Evolutionary conservation across 306 rosid species (phyloP), one percentile per base, ranked within the genome.

Genomic region (Pueraria montana): DNA sequence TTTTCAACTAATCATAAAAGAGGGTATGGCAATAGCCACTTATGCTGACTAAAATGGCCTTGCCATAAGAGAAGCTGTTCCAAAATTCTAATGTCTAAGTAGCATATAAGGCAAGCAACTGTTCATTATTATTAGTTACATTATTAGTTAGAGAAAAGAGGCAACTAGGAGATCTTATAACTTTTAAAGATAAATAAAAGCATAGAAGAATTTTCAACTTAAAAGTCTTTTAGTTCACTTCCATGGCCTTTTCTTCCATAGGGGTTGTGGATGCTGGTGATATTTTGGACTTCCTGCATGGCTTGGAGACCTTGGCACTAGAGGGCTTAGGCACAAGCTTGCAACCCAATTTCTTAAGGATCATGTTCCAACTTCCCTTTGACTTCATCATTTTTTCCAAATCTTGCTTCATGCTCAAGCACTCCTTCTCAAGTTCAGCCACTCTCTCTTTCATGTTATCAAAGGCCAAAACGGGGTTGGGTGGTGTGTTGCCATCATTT

Each of bases 341-440:
- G 14, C 90, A 80, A 27, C 97, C 65, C 61, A 95, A 72, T 90
- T 81, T 95, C 86, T 80, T 91, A 58, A 91, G 87, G 65, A 90
- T 49, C 82, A 86, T 46, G 46, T 88, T 91, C 98, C 97, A 95
- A 48, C 92, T 85, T 14, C 89, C 88, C 86, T 90, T 93, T 14
- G 91, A 87, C 91, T 90, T 95, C 70, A 84, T 92, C 84, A 93
- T 78, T 86, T 91, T 92, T n/a, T 90, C 91, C 52, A 95, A 77
- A 74, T 93, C 96, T 84, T 88, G 84, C 49, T 90, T 91, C 97
- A 95, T 93, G 88, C 86, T 77, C 82, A 84, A 72, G 80, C 91
- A 91, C 80, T 95, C 98, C 32, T 91, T 92, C 89, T 93, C 97
- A 11, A 95, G 94, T 83, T 93, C 97, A 2, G 83, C 68, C 32